Percentiles rank a stretch among this genome's conserved stretches.
Evolutionary conservation across 768 basidiomycete genomes (phyloP).

Genomic region (Boletus coccyginus): DNA sequence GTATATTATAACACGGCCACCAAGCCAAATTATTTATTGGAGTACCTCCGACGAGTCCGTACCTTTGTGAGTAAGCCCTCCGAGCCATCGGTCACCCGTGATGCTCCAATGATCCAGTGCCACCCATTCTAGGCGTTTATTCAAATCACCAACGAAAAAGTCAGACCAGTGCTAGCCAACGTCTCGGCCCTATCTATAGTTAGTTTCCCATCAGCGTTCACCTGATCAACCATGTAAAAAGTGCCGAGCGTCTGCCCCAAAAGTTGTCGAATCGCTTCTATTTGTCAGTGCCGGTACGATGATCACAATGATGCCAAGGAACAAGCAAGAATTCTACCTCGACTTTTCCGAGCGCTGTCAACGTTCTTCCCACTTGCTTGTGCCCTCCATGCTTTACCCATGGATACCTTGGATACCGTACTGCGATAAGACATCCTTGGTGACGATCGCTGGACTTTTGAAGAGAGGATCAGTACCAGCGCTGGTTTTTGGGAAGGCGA

Average conservation of each 20-base stretch:
- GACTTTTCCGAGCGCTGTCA: background rate
- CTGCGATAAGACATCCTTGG: conserved; percentile 50
- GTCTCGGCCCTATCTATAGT: no score
- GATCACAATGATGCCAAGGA: conserved; percentile 1
- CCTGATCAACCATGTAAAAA: background rate
- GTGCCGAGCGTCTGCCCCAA: background rate
- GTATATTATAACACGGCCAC: background rate
- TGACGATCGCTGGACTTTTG: conserved; percentile 74
- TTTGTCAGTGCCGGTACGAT: background rate
- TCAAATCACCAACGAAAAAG: no score
- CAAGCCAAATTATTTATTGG: background rate
- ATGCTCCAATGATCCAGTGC: background rate
- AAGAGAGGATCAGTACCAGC: conserved; percentile 84
- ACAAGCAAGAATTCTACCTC: background rate
- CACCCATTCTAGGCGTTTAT: background rate
- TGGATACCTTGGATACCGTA: conserved; percentile 53
- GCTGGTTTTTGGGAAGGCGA: conserved; percentile 93
- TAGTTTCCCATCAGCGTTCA: background rate
- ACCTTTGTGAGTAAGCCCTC: conserved; percentile 5
- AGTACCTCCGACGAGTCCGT: background rate
- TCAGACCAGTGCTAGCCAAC: no score
- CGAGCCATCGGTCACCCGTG: no score
- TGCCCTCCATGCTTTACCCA: conserved; percentile 6
- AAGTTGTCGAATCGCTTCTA: background rate
- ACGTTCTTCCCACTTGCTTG: background rate